phyloP scores from a whole-genome alignment of 1,139 yeast genomes.

The Debaryomyces singareniensis region DNA sequence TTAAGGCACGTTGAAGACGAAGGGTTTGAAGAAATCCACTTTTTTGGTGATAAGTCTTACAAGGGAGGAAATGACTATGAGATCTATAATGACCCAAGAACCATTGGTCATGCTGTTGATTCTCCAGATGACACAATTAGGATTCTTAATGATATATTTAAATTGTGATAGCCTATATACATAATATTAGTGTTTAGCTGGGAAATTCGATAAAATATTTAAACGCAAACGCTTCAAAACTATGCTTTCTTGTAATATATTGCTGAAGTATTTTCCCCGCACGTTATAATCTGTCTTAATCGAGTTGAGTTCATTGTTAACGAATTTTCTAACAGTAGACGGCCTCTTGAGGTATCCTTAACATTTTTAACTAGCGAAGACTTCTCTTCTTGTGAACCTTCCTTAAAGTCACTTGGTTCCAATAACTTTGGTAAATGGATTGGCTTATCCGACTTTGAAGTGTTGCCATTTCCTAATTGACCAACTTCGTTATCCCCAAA shows the following conservation, averaged over 20 bases:
- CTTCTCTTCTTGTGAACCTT: conserved; percentile 8
- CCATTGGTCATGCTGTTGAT: conserved; percentile 90
- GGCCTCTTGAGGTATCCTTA: conserved; percentile 30
- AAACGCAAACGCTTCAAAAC: conserved; percentile 1
- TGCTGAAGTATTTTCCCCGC: conserved; percentile 61
- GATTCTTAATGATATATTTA: conserved; percentile 77
- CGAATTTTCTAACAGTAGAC: conserved; percentile 38
- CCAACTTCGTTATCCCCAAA: conserved; percentile 86
- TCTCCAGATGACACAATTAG: conserved; percentile 83
- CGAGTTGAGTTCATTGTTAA: conserved; percentile 16
- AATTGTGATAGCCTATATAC: conserved; percentile 15
- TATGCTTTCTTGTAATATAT: conserved; percentile 43
- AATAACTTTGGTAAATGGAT: conserved; percentile 45
- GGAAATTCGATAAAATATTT: neutral
- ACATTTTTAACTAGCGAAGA: conserved; percentile 21
- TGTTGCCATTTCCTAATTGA: conserved; percentile 80
- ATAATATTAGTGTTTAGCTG: conserved; percentile 1
- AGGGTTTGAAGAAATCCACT: conserved; percentile 82
- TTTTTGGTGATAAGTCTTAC: conserved; percentile 97
- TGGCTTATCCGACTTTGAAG: conserved; percentile 56
- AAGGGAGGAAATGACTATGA: conserved; percentile 99
- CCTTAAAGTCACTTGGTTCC: conserved; percentile 42
- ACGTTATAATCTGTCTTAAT: conserved; percentile 52
- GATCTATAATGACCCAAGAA: conserved; percentile 85
- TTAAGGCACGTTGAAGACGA: conserved; percentile 85